Conservation (phyloP, 805 yeast species). For the Naumovozyma baii region DNA sequence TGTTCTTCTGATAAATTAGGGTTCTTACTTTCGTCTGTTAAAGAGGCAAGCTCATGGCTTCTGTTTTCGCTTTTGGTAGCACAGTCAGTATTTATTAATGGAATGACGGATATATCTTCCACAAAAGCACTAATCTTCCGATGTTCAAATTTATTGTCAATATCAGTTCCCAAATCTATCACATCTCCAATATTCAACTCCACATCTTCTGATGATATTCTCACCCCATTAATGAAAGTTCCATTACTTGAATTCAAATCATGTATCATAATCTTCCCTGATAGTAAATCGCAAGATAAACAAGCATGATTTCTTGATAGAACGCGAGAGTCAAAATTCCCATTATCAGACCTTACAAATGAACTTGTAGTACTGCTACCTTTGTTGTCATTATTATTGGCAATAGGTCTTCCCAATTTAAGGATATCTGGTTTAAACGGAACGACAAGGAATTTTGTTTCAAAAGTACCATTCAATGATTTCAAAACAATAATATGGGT, state of each 20-base stretch:
- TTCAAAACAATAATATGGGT: conserved; percentile 59
- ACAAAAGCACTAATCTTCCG: conserved; percentile 79
- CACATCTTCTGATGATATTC: conserved; percentile 47
- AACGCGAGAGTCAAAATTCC: conserved; percentile 89
- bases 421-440: conserved; percentile 77
- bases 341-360: conserved; percentile 60
- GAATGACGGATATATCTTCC: conserved; percentile 54
- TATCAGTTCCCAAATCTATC: conserved; percentile 91
- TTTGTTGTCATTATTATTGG: conserved; percentile 14
- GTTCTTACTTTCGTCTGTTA: too few relatives aligned
- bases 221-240: conserved; percentile 73
- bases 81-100: conserved; percentile 23
- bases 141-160: conserved; percentile 55
- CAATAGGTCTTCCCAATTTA: conserved; percentile 81
- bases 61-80: not conserved
- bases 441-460: conserved; percentile 64
- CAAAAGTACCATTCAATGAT: conserved; percentile 76
- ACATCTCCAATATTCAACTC: conserved; percentile 71
- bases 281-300: conserved; percentile 56
- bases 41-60: too few relatives aligned
- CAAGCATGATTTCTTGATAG: conserved; percentile 91
- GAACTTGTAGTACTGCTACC: conserved; percentile 18
- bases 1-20: too few relatives aligned
- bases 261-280: conserved; percentile 61
- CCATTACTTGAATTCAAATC: conserved; percentile 93